These are phyloP conservation scores for Quercus gilva DNA, from an alignment of 306 rosid genomes.

Conservation along the genomic window DNA sequence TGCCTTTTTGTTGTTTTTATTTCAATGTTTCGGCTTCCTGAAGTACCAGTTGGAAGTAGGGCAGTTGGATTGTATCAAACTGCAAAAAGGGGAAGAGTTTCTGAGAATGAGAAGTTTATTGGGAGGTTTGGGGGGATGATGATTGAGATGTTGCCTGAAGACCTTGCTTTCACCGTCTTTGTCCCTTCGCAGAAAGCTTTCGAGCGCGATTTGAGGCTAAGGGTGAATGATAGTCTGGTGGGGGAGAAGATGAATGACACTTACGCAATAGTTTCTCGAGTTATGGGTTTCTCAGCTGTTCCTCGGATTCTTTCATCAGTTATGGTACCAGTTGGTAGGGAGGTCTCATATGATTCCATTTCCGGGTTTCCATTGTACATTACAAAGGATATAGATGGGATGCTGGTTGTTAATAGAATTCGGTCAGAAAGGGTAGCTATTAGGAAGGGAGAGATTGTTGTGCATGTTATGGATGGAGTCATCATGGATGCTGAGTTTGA, in stretches of 20 bases:
- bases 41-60: constrained; percentile 21
- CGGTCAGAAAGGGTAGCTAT: constrained; percentile 57
- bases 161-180: constrained; percentile 77
- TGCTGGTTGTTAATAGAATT: constrained; percentile 67
- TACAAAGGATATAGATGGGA: constrained; percentile 56
- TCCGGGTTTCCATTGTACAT: constrained; percentile 69
- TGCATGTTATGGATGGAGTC: constrained; percentile 81
- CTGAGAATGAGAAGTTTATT: constrained; percentile 19
- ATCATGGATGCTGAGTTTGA: constrained; percentile 85
- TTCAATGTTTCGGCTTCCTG: constrained; percentile 64
- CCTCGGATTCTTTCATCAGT: constrained; percentile 53
- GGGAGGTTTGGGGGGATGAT: constrained; percentile 72
- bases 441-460: constrained; percentile 44
- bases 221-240: constrained; percentile 35
- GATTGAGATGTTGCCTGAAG: constrained; percentile 79
- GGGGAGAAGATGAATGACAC: constrained; percentile 61
- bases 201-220: constrained; percentile 54
- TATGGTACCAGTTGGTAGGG: constrained; percentile 37
- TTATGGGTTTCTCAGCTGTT: constrained; percentile 72
- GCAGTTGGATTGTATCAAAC: constrained; percentile 30
- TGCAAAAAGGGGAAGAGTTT: constrained; percentile 27
- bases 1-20: constrained; percentile 39
- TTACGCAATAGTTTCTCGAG: constrained; percentile 57
- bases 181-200: constrained; percentile 81
- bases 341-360: constrained; percentile 58